Evolutionary conservation across 208 protist species (phyloP).

Genomic region (Leishmania mexicana): DNA sequence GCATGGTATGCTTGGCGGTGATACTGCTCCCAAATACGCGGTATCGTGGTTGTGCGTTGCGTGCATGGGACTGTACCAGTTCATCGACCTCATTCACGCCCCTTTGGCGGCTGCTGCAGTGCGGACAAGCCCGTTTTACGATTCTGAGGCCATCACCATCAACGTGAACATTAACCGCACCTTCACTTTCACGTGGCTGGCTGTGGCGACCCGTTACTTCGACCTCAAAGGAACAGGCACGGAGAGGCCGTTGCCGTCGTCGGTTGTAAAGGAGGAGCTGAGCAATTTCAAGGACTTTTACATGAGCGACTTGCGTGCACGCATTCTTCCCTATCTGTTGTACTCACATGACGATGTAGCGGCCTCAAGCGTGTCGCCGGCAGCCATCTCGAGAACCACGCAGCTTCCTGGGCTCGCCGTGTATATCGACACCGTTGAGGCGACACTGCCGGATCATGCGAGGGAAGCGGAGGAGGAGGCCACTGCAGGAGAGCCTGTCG

Average conservation of each 20-base stretch:
- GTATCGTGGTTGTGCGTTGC: slow-evolving; percentile 71
- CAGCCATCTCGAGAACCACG: slow-evolving; percentile 10
- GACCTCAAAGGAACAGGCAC: slow-evolving; percentile 39
- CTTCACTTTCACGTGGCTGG: slow-evolving; percentile 87
- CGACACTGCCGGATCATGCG: background rate
- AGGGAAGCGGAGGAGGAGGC: too few species aligned
- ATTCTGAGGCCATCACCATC: slow-evolving; percentile 69
- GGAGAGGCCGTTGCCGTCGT: slow-evolving; percentile 34
- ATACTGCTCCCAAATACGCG: slow-evolving; percentile 30
- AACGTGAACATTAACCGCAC: slow-evolving; percentile 86
- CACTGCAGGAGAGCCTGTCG: slow-evolving; percentile 1
- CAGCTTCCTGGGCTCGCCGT: slow-evolving; percentile 28
- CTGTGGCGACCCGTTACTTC: slow-evolving; percentile 71
- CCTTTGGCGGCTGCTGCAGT: slow-evolving; percentile 65
- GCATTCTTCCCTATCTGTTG: slow-evolving; percentile 68
- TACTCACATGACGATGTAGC: slow-evolving; percentile 38
- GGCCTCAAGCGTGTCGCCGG: slow-evolving; percentile 16
- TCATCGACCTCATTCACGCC: slow-evolving; percentile 78
- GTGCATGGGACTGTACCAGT: slow-evolving; percentile 88
- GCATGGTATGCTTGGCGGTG: slow-evolving; percentile 39
- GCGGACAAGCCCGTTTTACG: slow-evolving; percentile 66
- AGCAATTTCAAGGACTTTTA: slow-evolving; percentile 91
- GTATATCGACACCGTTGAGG: slow-evolving; percentile 21
- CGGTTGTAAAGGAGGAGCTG: slow-evolving; percentile 74
- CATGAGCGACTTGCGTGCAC: slow-evolving; percentile 80